Evolutionary conservation across 2,329 filamentous ascomycete species (phyloP), one percentile per base, ranked within the genome.

Genomic region (Cladosporium sp.): DNA sequence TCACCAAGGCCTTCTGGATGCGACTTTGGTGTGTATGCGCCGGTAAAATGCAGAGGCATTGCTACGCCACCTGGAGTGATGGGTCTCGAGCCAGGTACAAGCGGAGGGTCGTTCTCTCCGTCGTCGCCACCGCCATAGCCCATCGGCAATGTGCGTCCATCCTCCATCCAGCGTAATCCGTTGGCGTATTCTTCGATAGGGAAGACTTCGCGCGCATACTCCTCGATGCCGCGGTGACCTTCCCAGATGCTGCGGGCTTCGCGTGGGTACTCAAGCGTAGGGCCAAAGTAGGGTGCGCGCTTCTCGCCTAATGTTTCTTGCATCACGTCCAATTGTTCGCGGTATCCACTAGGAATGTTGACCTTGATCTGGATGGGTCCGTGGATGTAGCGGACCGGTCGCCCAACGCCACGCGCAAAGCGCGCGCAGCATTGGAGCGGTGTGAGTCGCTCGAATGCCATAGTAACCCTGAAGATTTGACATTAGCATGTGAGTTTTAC

Each of bases 181-280:
- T 97, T 97, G 34, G 92, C 91, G 66, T 92, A 88, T 76, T 99
- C 94, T 74, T 99, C 94, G 12, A 97, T 82, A 0, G 91, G 90
- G 68, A 97, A 97, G 28, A 95, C 92, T 72, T 97, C 94, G 51
- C 89, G 83, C 1, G 93, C 93, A 72, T 97, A 99, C 74, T 97
- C 94, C 71, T 97, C 92, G 66, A 97, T 83, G 30, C 90, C 89
- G 57, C 94, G 83, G 65, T 91, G 91, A 3, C 92, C 94, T 71
- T 96, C 90, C 94, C 94, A 97, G 22, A 99, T 78, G 66, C 88
- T 83, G 62, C 93, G 79, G 1, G 92, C 90, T 65, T 91, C 86
- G 8, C 83, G 81, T 0, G 92, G 91, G 38, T 76, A 75, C 60
- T 86, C 83, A 30, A 85, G 79, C 34, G 83, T 81, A 0, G 84